Conservation (phyloP, 441 rosid genomes). For the Rhodomyrtus psidioides region DNA sequence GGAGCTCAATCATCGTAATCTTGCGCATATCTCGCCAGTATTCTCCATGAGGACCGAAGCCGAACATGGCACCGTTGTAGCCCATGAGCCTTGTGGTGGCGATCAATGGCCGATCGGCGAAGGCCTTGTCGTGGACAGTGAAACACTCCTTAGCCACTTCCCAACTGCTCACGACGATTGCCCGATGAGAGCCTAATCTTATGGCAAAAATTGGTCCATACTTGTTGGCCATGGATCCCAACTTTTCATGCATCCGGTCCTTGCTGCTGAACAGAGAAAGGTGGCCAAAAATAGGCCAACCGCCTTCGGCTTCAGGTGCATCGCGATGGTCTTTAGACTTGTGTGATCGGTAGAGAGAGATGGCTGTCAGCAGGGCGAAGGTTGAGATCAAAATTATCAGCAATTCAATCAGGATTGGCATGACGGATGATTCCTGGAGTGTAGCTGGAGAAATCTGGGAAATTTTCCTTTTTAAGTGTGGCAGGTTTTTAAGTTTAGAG, state of each 20-base stretch:
- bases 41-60: not conserved
- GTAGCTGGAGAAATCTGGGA: not conserved
- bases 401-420: not conserved
- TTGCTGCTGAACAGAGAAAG: not conserved
- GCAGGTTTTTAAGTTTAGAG: not conserved
- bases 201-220: not conserved
- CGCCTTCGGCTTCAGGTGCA: not conserved
- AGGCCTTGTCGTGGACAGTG: not conserved
- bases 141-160: not conserved
- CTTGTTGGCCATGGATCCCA: not conserved
- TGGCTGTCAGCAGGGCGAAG: not conserved
- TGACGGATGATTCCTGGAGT: not conserved
- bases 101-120: not conserved
- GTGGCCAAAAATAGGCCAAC: not conserved
- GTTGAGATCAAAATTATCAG: not conserved
- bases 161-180: not conserved
- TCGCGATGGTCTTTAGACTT: not conserved
- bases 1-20: not conserved
- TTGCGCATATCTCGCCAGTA: not conserved
- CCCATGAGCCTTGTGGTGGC: not conserved
- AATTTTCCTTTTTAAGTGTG: not conserved
- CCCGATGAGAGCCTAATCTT: not conserved
- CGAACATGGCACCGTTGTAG: not conserved
- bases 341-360: not conserved
- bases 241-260: not conserved